Conservation (phyloP, 169 alveolate genomes). For the Plasmodium fragile region DNA sequence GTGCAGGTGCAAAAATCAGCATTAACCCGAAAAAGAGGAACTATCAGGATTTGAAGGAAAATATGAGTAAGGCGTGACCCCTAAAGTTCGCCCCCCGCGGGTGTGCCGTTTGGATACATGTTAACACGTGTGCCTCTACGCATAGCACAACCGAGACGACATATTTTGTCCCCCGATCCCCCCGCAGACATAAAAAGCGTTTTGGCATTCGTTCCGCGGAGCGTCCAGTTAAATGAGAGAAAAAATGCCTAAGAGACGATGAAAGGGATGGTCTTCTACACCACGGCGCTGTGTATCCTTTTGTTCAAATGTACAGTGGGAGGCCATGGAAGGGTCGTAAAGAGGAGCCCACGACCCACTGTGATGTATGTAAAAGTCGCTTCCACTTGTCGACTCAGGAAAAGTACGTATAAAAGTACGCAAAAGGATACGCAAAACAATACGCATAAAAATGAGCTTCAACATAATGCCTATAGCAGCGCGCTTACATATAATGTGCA, state of each 20-base stretch:
- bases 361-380: neutral
- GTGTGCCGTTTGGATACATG: neutral
- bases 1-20: conserved; percentile 43
- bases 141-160: neutral
- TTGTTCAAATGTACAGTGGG: neutral
- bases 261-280: conserved; percentile 4
- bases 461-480: neutral
- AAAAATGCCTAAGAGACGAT: conserved; percentile 32
- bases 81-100: neutral
- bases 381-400: neutral
- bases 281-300: conserved; percentile 2
- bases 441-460: neutral
- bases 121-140: neutral
- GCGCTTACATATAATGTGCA: conserved; percentile 23
- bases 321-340: neutral
- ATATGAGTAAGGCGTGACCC: conserved; percentile 31
- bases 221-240: conserved; percentile 60
- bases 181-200: conserved; percentile 52
- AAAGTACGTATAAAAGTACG: neutral
- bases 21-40: conserved; percentile 67
- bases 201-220: conserved; percentile 52
- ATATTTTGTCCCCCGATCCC: neutral
- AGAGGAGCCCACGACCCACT: neutral
- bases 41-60: conserved; percentile 54
- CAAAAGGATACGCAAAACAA: neutral